Percentiles rank a stretch among this genome's conserved stretches.
Conservation (phyloP, 257 asterid species). For the Plantago ovata region DNA sequence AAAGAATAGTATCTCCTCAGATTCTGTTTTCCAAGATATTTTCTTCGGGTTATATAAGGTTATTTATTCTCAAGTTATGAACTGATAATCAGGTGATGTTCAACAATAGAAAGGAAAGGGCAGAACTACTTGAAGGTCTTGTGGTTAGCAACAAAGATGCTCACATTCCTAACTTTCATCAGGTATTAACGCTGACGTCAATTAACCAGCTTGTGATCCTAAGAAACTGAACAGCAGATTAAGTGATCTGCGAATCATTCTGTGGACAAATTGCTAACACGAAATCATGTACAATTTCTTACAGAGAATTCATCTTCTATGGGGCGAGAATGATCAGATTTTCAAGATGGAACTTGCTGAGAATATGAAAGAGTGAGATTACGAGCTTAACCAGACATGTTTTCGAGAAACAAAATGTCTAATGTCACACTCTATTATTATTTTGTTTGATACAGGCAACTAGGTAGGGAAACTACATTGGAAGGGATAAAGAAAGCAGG, state of each 20-base stretch:
- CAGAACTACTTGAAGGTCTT: slow-evolving; percentile 73
- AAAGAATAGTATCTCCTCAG: no score
- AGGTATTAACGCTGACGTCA: slow-evolving; percentile 32
- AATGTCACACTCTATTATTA: not conserved
- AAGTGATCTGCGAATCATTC: not conserved
- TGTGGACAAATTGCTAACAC: no score
- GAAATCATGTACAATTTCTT: not conserved
- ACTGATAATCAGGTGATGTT: slow-evolving; percentile 67
- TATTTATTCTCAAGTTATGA: not conserved
- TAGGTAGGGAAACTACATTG: slow-evolving; percentile 53
- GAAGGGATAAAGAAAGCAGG: slow-evolving; percentile 70
- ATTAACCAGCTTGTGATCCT: not conserved
- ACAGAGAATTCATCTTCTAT: slow-evolving; percentile 81
- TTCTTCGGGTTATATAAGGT: not conserved
- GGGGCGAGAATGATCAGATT: slow-evolving; percentile 92
- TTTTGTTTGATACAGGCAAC: slow-evolving; percentile 41
- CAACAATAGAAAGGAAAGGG: slow-evolving; percentile 80
- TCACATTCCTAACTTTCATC: slow-evolving; percentile 48
- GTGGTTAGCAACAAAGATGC: slow-evolving; percentile 71
- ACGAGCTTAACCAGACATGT: not conserved
- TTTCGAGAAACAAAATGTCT: not conserved
- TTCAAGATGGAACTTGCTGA: slow-evolving; percentile 71
- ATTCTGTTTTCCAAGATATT: not conserved
- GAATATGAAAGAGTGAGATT: slow-evolving; percentile 60
- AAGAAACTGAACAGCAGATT: not conserved